These are phyloP conservation scores for Coniophora puteana DNA, from an alignment of 1,284 basidiomycete genomes.

Conservation along the genomic window DNA sequence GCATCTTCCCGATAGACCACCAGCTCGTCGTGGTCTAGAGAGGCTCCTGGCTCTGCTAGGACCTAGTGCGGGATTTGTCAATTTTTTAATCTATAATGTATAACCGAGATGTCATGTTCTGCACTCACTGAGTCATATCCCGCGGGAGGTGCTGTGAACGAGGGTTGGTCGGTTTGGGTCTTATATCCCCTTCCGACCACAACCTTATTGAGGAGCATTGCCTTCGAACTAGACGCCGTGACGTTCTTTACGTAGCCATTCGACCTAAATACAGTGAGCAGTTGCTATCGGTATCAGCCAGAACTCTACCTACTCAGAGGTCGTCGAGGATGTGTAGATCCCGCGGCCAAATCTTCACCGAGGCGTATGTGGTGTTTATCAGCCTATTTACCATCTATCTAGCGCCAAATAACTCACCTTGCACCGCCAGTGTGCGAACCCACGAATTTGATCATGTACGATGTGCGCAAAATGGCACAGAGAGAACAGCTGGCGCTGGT, in stretches of 20 bases:
- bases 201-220: conserved; percentile 46
- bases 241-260: conserved; percentile 45
- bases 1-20: conserved; percentile 49
- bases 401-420: conserved; percentile 35
- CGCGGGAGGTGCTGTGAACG: conserved; percentile 38
- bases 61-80: conserved; percentile 8
- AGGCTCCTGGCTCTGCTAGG: conserved; percentile 38
- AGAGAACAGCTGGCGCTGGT: conserved; percentile 49
- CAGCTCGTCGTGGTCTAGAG: conserved; percentile 39
- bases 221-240: conserved; percentile 30
- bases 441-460: conserved; percentile 55
- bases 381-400: too few relatives aligned
- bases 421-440: conserved; percentile 67
- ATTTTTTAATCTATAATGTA: too few relatives aligned
- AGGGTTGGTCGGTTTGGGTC: conserved; percentile 34
- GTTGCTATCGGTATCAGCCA: neutral
- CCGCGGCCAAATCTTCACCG: conserved; percentile 53
- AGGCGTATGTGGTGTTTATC: too few relatives aligned
- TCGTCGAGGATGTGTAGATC: conserved; percentile 50
- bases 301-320: conserved; percentile 37
- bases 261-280: conserved; percentile 31
- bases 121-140: conserved; percentile 47
- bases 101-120: too few relatives aligned
- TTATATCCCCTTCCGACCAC: conserved; percentile 45
- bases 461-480: conserved; percentile 55